phyloP scores from a whole-genome alignment of 2,329 filamentous ascomycete genomes.

The Pseudocercospora musae region DNA sequence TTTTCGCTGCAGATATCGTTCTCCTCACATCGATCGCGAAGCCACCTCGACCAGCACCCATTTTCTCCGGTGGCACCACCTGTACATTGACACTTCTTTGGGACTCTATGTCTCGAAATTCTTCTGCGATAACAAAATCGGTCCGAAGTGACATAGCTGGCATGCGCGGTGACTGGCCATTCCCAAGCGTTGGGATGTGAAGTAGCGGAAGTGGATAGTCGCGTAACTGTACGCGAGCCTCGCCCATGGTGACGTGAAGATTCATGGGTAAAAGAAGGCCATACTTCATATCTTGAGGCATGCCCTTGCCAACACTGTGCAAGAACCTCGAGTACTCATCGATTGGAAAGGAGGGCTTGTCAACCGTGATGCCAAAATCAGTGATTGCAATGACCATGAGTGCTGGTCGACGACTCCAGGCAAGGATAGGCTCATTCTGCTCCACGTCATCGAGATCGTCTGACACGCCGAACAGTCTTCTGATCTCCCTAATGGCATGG shows the following conservation, averaged over 20 bases:
- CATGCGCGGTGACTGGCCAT: constrained; percentile 72
- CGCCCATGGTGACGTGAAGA: constrained; percentile 83
- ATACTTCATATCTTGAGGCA: constrained; percentile 89
- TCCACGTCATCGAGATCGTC: constrained; percentile 73
- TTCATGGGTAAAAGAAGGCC: constrained; percentile 86
- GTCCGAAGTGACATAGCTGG: constrained; percentile 81
- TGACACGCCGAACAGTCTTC: constrained; percentile 75
- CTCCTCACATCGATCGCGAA: constrained; percentile 84
- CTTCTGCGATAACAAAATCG: constrained; percentile 94
- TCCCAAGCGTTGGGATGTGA: constrained; percentile 80
- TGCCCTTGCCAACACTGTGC: constrained; percentile 89
- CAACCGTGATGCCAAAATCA: constrained; percentile 79
- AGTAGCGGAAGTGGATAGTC: constrained; percentile 92
- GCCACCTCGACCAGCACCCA: constrained; percentile 56
- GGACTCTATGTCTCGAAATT: constrained; percentile 77
- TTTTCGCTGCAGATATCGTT: constrained; percentile 92
- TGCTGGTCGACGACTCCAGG: constrained; percentile 78
- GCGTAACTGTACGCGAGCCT: constrained; percentile 78
- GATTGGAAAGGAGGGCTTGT: constrained; percentile 89
- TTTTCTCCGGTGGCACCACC: constrained; percentile 69
- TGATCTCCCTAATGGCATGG: constrained; percentile 72
- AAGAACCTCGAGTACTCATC: constrained; percentile 79
- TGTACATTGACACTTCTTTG: constrained; percentile 77
- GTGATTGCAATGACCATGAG: constrained; percentile 77
- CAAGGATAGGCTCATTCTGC: constrained; percentile 79